Percentiles rank a stretch among this genome's conserved stretches.
Conservation (phyloP, 2,329 filamentous ascomycete species). For the Alternaria rosae region DNA sequence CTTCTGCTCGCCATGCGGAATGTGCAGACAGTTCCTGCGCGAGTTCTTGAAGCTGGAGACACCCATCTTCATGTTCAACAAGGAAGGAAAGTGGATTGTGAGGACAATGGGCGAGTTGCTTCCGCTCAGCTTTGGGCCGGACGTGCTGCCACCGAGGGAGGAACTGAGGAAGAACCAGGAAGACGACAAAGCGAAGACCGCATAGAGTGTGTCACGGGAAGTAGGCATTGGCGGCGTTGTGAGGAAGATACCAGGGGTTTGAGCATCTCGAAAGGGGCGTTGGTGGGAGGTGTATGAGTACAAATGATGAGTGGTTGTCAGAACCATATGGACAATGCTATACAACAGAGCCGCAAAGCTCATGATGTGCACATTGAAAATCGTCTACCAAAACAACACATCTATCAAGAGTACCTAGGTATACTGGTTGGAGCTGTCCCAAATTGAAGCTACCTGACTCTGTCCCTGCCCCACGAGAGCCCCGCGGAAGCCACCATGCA, state of each 20-base stretch:
- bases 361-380: not conserved
- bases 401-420: no score
- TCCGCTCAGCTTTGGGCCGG: slow-evolving; percentile 63
- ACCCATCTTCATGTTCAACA: slow-evolving; percentile 93
- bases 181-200: slow-evolving; percentile 33
- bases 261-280: not conserved
- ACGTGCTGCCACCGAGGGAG: slow-evolving; percentile 53
- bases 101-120: slow-evolving; percentile 70
- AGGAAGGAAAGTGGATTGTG: slow-evolving; percentile 74
- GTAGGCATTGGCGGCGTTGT: not conserved
- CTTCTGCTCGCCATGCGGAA: slow-evolving; percentile 76
- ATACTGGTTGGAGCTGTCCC: not conserved
- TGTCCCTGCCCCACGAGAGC: slow-evolving; percentile 4
- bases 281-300: not conserved
- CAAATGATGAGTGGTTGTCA: not conserved
- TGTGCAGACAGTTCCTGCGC: slow-evolving; percentile 83
- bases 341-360: not conserved
- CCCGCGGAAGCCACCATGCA: slow-evolving; percentile 10
- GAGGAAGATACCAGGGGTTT: not conserved
- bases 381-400: no score
- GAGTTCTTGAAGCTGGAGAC: slow-evolving; percentile 60
- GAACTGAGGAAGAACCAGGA: slow-evolving; percentile 38
- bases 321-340: not conserved
- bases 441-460: not conserved
- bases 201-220: not conserved